phyloP scores from a whole-genome alignment of 164 flowering plant species.

The Cinnamomum chago region DNA sequence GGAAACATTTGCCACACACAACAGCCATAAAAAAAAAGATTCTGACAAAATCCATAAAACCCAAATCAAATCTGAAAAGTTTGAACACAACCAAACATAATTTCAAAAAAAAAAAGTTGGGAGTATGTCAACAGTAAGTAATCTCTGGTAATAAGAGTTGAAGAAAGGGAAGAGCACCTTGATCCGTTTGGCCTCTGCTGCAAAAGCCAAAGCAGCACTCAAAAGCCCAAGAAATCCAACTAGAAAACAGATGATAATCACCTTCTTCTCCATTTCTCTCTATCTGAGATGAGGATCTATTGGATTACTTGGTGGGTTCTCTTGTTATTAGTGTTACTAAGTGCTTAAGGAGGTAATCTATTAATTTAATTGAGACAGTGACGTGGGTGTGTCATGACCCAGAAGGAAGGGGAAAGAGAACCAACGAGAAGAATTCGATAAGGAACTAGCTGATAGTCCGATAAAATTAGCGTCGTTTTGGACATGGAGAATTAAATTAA shows the following conservation, averaged over 20 bases:
- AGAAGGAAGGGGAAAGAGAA: not conserved
- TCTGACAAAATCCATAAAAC: not conserved
- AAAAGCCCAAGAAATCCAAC: slow-evolving; percentile 67
- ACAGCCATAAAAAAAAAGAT: not conserved
- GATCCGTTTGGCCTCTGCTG: slow-evolving; percentile 73
- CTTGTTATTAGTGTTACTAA: not conserved
- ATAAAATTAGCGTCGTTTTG: too few species aligned
- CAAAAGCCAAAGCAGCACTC: slow-evolving; percentile 68
- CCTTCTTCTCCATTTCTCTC: slow-evolving; percentile 52
- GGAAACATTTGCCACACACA: not conserved
- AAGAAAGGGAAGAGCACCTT: slow-evolving; percentile 38
- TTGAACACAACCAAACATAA: not conserved
- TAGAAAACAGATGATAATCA: slow-evolving; percentile 36
- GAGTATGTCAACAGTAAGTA: not conserved
- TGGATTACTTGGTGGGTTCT: not conserved
- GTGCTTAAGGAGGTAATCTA: not conserved
- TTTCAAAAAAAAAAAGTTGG: not conserved
- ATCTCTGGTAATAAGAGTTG: not conserved
- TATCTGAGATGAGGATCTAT: not conserved
- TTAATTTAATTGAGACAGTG: not conserved
- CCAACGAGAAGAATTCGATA: not conserved
- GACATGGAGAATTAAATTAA: too few species aligned
- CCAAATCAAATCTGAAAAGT: not conserved
- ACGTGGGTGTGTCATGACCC: not conserved
- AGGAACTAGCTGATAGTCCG: too few species aligned